Evolutionary conservation across 139 green algal genomes (phyloP), one percentile per base, ranked within the genome.

Genomic region (Gonium pectorale): DNA sequence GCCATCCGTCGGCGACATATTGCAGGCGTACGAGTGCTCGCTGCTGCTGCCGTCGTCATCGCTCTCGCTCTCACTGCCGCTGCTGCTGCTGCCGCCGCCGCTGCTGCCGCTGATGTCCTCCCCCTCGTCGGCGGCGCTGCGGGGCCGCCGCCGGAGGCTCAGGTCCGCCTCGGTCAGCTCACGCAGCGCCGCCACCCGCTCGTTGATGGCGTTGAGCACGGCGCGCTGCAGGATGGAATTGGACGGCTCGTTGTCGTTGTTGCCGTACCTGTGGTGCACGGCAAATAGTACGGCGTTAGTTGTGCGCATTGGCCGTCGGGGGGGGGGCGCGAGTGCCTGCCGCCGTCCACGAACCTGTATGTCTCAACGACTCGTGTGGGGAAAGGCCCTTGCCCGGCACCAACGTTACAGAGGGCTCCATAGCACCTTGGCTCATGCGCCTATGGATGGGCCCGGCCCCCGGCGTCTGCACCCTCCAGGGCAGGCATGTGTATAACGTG

Each of bases 151-250:
- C 43, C 80, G 80, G 17, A 88, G 51, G 43, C 69, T 38, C 26
- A 78, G 66, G 68, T 88, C 75, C 0, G 77, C 87, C 3, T 67
- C 67, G 0, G 67, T 68, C 66, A 88, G 60, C 60, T 80, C 75
- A 4, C 27, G 19, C 26, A 90, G 68, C 15, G 86, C 19, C 26
- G 70, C 56, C 1, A 71, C 40, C 15, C 64, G 43, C 5, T 29
- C 44, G 52, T 88, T 85, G 41, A 88, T 80, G 24, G 68, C 37
- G 67, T 82, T 79, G 29, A 85, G 73, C 4, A 88, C 22, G 33
- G 84, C 84, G 2, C 56, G 66, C 84, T 88, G 84, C 41, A 88
- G 74, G n/a, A 84, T 73, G 43, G 41, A 72, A 67, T 88, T 88
- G 54, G 67, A 38, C 24, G 80, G 67, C 29, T 60, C 27, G 49